Evolutionary conservation across 305 asterid species (phyloP).

Genomic region (Nicotiana rustica): DNA sequence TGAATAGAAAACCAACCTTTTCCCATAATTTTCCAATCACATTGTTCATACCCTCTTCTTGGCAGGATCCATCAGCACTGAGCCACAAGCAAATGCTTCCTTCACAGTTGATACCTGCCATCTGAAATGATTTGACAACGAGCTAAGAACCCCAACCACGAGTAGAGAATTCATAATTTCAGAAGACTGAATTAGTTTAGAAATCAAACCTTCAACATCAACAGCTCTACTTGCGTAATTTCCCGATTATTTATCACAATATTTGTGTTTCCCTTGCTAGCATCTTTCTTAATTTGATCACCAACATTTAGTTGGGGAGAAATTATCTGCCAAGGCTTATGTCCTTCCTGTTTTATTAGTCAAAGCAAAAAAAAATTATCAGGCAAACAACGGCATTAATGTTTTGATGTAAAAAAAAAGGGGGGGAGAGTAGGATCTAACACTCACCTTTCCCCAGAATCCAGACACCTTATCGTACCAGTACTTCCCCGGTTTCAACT

Average conservation of each 20-base stretch:
- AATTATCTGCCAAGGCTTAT: constrained; percentile 76
- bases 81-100: constrained; percentile 78
- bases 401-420: neutral
- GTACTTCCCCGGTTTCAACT: constrained; percentile 72
- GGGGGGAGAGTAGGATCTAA: constrained; percentile 6
- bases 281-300: constrained; percentile 50
- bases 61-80: constrained; percentile 73
- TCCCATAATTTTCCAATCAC: constrained; percentile 81
- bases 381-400: constrained; percentile 16
- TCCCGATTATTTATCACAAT: constrained; percentile 70
- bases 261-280: constrained; percentile 78
- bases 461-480: constrained; percentile 95
- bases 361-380: constrained; percentile 15
- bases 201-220: constrained; percentile 64
- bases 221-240: constrained; percentile 71
- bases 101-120: constrained; percentile 68
- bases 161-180: constrained; percentile 27
- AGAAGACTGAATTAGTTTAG: constrained; percentile 29
- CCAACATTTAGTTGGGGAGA: constrained; percentile 66
- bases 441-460: constrained; percentile 87
- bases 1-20: constrained; percentile 49
- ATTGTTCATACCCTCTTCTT: constrained; percentile 71
- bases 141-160: constrained; percentile 35
- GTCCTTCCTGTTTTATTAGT: constrained; percentile 65
- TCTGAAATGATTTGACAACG: constrained; percentile 50